Base-by-base conservation (phyloP, 441 rosid species). In the Dalechampia spathulata region DNA sequence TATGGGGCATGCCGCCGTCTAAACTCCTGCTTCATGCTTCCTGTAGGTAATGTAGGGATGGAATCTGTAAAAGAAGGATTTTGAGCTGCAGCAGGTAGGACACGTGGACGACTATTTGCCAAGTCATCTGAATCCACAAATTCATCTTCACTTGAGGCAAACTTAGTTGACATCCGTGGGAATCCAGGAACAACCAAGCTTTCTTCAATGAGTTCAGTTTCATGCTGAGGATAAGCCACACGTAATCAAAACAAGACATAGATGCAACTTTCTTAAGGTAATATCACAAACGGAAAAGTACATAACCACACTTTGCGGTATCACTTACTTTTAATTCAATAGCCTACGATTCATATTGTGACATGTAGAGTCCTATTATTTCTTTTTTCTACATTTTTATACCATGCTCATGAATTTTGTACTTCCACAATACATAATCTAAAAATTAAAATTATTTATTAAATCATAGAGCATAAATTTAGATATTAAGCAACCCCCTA, bases 131-230 rank as follows among this genome's bases (percentile, higher is more conserved):
- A 87, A 75, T 93, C 99, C 70, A 85, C 59, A 32, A 76, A 72
- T 62, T 93, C 99, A 61, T 93, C 96, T 65, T 85, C 96, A 64
- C 90, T 90, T 36, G 91, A 93, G 40, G 69, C 96, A 64, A 82
- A 85, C 78, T 78, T 93, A 64, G 79, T 72, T 62, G 86, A 71
- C 41, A 76, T 34, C 2, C 80, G 74, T 64, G 64, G 75, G 66
- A 77, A 84, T 54, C 85, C 98, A 50, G 80, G 90, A 58, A 86
- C 55, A 45, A 76, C 77, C 56, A 83, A 72, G 75, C 85, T 78
- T 55, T 86, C 94, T 26, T 89, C 99, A 25, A 83, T 77, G 21
- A 85, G 86, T 79, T 85, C 88, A 45, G 83, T 86, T 67, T 86
- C 96, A 65, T 89, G 77, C 99, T 85, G 74, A 37, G 47, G n/a